phyloP scores from a whole-genome alignment of 805 yeast genomes.

The Yarrowia keelungensis region DNA sequence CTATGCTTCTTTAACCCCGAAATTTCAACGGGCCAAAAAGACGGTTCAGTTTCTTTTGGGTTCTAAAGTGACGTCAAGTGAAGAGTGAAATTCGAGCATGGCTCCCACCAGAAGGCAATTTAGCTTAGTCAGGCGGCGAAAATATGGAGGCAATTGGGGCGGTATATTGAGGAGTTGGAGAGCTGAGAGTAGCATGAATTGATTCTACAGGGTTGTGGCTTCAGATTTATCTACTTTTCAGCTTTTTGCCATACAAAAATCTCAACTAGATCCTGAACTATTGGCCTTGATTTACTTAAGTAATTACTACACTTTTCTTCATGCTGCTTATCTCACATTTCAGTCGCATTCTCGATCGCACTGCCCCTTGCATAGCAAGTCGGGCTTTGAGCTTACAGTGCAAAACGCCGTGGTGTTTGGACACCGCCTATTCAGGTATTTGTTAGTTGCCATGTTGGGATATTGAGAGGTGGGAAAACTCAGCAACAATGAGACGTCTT shows the following conservation, averaged over 20 bases:
- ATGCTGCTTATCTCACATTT: background rate
- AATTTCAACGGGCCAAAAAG: slow-evolving; percentile 17
- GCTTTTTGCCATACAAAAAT: background rate
- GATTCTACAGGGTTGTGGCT: too few relatives aligned
- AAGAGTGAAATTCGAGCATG: background rate
- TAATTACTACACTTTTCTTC: background rate
- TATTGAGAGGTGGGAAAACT: background rate
- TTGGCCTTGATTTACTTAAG: background rate
- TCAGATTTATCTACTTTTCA: background rate
- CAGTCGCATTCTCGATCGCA: background rate
- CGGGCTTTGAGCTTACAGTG: slow-evolving; percentile 22
- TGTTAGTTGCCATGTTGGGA: slow-evolving; percentile 9
- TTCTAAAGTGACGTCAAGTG: slow-evolving; percentile 6
- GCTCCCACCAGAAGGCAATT: background rate
- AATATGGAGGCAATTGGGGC: background rate
- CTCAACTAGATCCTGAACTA: background rate
- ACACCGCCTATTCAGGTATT: background rate
- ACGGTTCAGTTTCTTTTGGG: slow-evolving; percentile 13
- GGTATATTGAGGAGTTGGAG: background rate
- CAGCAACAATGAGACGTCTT: too few relatives aligned
- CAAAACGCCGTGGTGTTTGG: background rate
- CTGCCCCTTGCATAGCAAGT: slow-evolving; percentile 33
- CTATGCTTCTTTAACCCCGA: slow-evolving; percentile 20
- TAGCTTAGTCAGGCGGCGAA: background rate
- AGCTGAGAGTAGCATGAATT: too few relatives aligned